Percentiles rank a stretch among this genome's conserved stretches.
Evolutionary conservation across 1,284 basidiomycete genomes (phyloP).

Genomic region (Inonotus obliquus): DNA sequence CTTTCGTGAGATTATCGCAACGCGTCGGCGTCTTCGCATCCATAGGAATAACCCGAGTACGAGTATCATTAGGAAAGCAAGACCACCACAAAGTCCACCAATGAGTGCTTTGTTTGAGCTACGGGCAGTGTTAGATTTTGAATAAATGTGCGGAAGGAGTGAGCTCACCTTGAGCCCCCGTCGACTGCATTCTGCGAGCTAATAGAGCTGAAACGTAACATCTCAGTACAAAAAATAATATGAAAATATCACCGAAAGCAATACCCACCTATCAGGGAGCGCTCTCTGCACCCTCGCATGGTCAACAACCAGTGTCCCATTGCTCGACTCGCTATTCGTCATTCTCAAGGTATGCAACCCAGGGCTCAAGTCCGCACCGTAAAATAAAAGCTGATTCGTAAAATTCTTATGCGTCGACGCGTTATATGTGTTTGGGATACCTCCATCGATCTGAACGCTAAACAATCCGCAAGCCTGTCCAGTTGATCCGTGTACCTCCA

Average conservation of each 20-base stretch:
- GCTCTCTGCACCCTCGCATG: neutral
- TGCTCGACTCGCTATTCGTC: slow-evolving; percentile 1
- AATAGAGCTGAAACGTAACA: neutral
- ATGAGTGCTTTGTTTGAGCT: slow-evolving; percentile 3
- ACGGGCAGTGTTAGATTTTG: neutral
- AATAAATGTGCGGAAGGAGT: neutral
- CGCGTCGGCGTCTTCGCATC: neutral
- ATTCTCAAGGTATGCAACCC: slow-evolving; percentile 11
- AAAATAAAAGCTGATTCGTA: slow-evolving; percentile 35
- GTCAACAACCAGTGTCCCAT: slow-evolving; percentile 7
- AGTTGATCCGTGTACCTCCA: slow-evolving; percentile 38
- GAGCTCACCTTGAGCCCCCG: neutral
- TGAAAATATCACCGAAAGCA: neutral
- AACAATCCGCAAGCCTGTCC: slow-evolving; percentile 34
- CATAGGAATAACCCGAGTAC: slow-evolving; percentile 2
- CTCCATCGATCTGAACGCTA: slow-evolving; percentile 33
- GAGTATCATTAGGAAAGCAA: neutral
- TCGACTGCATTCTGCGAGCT: neutral
- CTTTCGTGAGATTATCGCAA: neutral
- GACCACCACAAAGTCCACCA: slow-evolving; percentile 8
- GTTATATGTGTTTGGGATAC: slow-evolving; percentile 26
- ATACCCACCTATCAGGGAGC: neutral
- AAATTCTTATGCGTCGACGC: slow-evolving; percentile 29
- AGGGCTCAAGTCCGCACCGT: slow-evolving; percentile 30
- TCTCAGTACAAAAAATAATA: neutral